These are phyloP conservation scores for Rhazya stricta DNA, from an alignment of 257 asterid genomes.

Conservation along the genomic window DNA sequence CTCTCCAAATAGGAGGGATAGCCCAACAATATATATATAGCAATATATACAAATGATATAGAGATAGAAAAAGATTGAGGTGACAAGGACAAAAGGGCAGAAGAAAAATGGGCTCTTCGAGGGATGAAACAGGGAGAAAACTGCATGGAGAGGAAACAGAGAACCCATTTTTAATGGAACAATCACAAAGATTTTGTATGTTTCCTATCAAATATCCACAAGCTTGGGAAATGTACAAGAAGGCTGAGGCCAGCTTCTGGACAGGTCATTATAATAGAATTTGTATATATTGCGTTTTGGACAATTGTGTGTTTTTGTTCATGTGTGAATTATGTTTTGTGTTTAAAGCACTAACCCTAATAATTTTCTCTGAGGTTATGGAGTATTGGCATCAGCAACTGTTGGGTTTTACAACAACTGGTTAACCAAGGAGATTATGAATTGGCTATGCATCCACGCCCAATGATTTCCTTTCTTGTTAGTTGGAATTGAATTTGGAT, in stretches of 20 bases:
- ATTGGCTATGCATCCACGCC: background rate
- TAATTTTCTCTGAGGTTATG: background rate
- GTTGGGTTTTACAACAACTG: background rate
- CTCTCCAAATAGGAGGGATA: no score
- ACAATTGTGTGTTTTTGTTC: background rate
- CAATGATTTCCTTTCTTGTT: background rate
- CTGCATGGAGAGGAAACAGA: conserved; percentile 31
- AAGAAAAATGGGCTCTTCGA: conserved; percentile 52
- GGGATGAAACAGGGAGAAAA: conserved; percentile 25
- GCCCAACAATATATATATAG: background rate
- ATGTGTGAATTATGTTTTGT: background rate
- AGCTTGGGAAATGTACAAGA: conserved; percentile 85
- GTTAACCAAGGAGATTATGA: background rate
- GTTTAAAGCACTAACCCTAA: background rate
- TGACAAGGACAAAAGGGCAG: background rate
- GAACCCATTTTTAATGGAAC: conserved; percentile 68
- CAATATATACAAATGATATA: background rate
- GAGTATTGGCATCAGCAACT: background rate
- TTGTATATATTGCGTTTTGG: background rate
- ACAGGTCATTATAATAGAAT: conserved; percentile 32
- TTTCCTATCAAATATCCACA: conserved; percentile 67
- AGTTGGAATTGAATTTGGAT: background rate
- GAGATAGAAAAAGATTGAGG: background rate
- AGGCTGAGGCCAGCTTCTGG: conserved; percentile 70
- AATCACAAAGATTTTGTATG: conserved; percentile 63